phyloP scores from a whole-genome alignment of 129 eudicot genomes.

The Tagetes erecta region DNA sequence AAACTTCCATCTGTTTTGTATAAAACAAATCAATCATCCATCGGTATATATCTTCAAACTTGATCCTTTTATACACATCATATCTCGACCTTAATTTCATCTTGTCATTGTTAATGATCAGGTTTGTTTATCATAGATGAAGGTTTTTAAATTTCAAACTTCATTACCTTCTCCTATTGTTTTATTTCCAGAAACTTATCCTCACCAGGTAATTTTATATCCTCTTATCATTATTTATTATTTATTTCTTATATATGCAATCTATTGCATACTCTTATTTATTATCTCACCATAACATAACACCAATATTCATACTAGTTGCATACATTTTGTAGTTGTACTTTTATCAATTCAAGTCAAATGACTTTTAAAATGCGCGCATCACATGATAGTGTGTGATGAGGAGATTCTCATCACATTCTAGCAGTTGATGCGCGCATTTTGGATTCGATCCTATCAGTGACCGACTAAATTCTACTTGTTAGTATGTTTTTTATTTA shows the following conservation, averaged over 20 bases:
- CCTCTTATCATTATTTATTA: background rate
- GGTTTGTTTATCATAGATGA: conserved; percentile 22
- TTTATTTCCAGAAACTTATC: conserved; percentile 18
- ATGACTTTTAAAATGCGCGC: too few relatives aligned
- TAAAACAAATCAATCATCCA: background rate
- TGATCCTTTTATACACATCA: background rate
- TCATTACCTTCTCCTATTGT: conserved; percentile 27
- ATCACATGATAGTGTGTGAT: too few relatives aligned
- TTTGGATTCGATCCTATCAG: background rate
- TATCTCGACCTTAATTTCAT: background rate
- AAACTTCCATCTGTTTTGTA: background rate
- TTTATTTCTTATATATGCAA: background rate
- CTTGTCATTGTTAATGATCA: background rate
- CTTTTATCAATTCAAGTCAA: too few relatives aligned
- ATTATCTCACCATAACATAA: background rate
- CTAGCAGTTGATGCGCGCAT: too few relatives aligned
- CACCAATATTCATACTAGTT: background rate
- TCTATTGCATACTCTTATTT: too few relatives aligned
- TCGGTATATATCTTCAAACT: background rate
- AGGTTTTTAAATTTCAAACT: conserved; percentile 33
- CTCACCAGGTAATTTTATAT: conserved; percentile 25
- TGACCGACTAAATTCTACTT: background rate
- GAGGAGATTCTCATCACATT: too few relatives aligned
- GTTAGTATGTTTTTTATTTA: background rate
- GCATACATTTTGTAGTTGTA: background rate